Base-by-base conservation (phyloP, 176 grass and related monocot species). In the Aegilops longissima region DNA sequence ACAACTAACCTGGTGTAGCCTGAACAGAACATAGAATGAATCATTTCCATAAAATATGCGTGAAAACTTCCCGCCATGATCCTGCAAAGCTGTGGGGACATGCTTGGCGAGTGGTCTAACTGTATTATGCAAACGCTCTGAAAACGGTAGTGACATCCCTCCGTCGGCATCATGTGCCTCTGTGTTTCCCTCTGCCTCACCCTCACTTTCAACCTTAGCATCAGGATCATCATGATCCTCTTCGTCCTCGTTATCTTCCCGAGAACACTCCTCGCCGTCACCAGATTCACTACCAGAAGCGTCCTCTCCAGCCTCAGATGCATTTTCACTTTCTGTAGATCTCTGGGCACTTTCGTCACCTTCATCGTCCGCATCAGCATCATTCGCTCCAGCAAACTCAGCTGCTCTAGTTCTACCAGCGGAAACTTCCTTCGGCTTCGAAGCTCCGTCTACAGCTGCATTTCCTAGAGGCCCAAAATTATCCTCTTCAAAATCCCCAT, bases 301-400 rank as follows among this genome's bases (percentile, higher is more conserved):
- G 51, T 92, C 90, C 63, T 92, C 93, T 40, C 88, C 90, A 75
- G 89, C 91, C 44, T 92, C 90, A 76, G 93, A 95, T 56, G 81
- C 93, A 70, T 95, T 93, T 83, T 91, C 93, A 81, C 85, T 95
- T 63, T 91, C 93, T 13, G 86, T 88, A 72, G 89, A 92, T 30
- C 90, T 79, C 58, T 91, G 91, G 39, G 89, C 73, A 69, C 86
- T 89, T 81, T 91, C 93, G 75, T 95, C 90, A 20, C 83, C 90
- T 68, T 88, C 90, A 14, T 92, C 93, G 59, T 95, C 91, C n/a
- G 76, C 90, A 82, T 95, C 93, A 24, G 83, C 88, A 59, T 93
- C 82, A 87, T 95, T 93, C 82, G 89, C 93, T 34, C 76, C 83
- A 25, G 82, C 85, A 59, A 83, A 79, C 39, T 87, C 87, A 18